Percentiles rank a stretch among this genome's conserved stretches.
These are phyloP conservation scores for Torulaspora delbrueckii DNA, from an alignment of 805 yeast species.

Conservation along the genomic window DNA sequence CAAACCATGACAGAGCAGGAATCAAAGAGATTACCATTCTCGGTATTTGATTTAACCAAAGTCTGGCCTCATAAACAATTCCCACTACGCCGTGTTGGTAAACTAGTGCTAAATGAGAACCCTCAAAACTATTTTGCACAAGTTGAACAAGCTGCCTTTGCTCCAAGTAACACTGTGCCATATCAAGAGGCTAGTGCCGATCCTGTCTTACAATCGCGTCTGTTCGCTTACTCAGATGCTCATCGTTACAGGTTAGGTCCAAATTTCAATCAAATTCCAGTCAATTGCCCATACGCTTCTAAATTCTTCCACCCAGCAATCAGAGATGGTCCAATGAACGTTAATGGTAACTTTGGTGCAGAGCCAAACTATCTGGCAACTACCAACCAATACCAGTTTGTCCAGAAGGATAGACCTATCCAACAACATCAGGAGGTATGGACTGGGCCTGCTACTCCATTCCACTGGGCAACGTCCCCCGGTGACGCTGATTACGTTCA, in stretches of 20 bases:
- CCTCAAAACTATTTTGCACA: slow-evolving; percentile 86
- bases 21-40: slow-evolving; percentile 69
- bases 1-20: slow-evolving; percentile 84
- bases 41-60: slow-evolving; percentile 86
- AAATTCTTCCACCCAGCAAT: slow-evolving; percentile 61
- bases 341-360: slow-evolving; percentile 66
- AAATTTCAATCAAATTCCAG: slow-evolving; percentile 82
- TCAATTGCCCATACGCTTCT: slow-evolving; percentile 70
- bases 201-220: slow-evolving; percentile 76
- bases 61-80: slow-evolving; percentile 86
- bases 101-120: slow-evolving; percentile 71
- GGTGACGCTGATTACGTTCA: slow-evolving; percentile 73
- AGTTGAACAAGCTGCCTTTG: slow-evolving; percentile 79
- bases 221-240: slow-evolving; percentile 80
- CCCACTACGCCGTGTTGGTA: slow-evolving; percentile 84
- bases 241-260: slow-evolving; percentile 74
- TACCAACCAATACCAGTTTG: slow-evolving; percentile 37
- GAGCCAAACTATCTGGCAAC: slow-evolving; percentile 70
- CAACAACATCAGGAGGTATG: slow-evolving; percentile 74
- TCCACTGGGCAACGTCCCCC: slow-evolving; percentile 68
- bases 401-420: slow-evolving; percentile 32
- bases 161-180: slow-evolving; percentile 82
- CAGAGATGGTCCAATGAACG: slow-evolving; percentile 77
- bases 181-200: slow-evolving; percentile 79
- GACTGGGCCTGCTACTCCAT: slow-evolving; percentile 77